A percentile compares a stretch with the other conserved stretches of the same genome.
These are phyloP conservation scores for Pythium utonaiense DNA, from an alignment of 352 stramenopile species.

Conservation along the genomic window DNA sequence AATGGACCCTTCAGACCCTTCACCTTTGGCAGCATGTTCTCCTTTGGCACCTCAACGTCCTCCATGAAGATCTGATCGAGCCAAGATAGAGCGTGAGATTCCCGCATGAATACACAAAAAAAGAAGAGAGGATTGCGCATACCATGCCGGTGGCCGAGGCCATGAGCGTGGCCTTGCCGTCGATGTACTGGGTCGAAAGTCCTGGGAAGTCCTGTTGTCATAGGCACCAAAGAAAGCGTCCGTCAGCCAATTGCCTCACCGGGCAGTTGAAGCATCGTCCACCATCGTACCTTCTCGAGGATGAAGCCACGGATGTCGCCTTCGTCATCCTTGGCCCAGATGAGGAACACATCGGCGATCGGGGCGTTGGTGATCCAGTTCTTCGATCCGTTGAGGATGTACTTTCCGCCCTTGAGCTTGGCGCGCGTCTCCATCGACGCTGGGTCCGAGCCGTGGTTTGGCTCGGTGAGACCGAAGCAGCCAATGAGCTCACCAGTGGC, in stretches of 20 bases:
- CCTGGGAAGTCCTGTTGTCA: constrained; percentile 79
- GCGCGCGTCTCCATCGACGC: constrained; percentile 95
- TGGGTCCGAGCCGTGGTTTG: constrained; percentile 97
- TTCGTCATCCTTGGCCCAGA: constrained; percentile 96
- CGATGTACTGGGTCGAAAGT: constrained; percentile 93
- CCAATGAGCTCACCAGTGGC: constrained; percentile 94
- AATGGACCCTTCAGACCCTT: constrained; percentile 94
- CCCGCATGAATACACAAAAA: no score
- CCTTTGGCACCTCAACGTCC: constrained; percentile 92
- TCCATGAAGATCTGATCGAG: constrained; percentile 99
- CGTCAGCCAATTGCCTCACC: no score
- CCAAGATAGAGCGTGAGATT: no score
- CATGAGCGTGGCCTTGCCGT: constrained; percentile 95
- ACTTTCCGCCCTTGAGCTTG: constrained; percentile 85
- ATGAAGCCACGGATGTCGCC: constrained; percentile 95
- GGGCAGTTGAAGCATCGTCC: no score
- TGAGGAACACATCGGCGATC: constrained; percentile 96
- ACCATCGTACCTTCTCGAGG: constrained; percentile 89
- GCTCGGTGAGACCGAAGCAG: constrained; percentile 98
- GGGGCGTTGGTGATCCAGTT: constrained; percentile 98
- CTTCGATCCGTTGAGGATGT: constrained; percentile 95
- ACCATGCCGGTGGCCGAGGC: constrained; percentile 94
- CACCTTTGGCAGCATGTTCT: constrained; percentile 92
- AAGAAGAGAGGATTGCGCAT: no score
- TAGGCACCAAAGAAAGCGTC: neutral